Evolutionary conservation across 805 yeast genomes (phyloP), one percentile per base, ranked within the genome.

Genomic region (Metschnikowia baotianmanensis): DNA sequence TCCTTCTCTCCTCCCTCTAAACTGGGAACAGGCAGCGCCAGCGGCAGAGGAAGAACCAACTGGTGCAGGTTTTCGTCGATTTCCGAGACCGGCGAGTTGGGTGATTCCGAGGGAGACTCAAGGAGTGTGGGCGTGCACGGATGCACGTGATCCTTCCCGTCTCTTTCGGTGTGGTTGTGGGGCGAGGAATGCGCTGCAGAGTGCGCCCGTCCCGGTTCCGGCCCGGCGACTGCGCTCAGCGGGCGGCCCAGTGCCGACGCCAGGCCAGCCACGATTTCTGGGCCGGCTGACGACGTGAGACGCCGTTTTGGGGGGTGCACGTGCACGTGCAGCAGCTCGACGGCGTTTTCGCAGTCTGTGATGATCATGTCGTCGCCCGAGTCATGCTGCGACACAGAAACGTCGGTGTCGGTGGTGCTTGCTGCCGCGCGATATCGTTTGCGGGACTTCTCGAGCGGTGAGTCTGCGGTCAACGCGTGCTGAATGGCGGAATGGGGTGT

Each of bases 11-110:
- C 36, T 10, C 16, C 25, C 6, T 3, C 42, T 10, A 42, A 36
- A 36, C 53, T 28, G 35, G 42, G 80, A 3, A 65, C 66, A 1
- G 82, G 83, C 1, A 81, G 77, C 1, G 83, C 83, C 49, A 82
- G 77, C 0, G 86, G 87, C 8, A 85, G 80, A 0, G 86, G 87
- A 16, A 81, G 64, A 0, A 86, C 85, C n/a, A 77, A 59, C 43
- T 74, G 81, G 33, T 72, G 68, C 17, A 56, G 59, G 31, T 51
- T 56, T 31, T 65, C 72, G 33, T 67, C 72, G 17, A 57, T 42
- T 34, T 64, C 70, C 6, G 69, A 61, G 6, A 62, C 55, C 0
- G 71, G 70, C 12, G 71, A 60, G 32, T 57, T 61, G 0, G 67
- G 45, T 7, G 65, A 61, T 13, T 63, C 55, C 30, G 59, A 57